A percentile compares a stretch with the other conserved stretches of the same genome.
phyloP scores from a whole-genome alignment of 1,284 basidiomycete species.

The Coriolopsis trogii region DNA sequence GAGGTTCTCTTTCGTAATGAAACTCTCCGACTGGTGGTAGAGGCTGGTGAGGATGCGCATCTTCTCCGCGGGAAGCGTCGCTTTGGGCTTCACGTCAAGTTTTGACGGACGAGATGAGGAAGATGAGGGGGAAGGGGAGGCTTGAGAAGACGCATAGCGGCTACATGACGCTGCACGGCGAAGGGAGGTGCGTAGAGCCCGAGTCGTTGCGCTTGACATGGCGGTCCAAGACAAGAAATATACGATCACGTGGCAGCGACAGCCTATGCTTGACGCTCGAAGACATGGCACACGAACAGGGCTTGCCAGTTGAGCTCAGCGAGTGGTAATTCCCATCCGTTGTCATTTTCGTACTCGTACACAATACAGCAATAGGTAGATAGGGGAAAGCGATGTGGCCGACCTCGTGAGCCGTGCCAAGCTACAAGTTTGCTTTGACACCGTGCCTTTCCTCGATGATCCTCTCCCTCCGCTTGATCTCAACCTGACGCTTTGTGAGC shows the following conservation, averaged over 20 bases:
- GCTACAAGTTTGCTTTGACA: slow-evolving; percentile 45
- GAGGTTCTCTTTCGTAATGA: slow-evolving; percentile 72
- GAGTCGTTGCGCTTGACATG: slow-evolving; percentile 23
- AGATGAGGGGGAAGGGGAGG: slow-evolving; percentile 6
- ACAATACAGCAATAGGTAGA: neutral
- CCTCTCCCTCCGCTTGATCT: slow-evolving; percentile 62
- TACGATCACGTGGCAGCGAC: slow-evolving; percentile 13
- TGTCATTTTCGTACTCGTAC: too few relatives aligned
- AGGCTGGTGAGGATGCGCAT: slow-evolving; percentile 72
- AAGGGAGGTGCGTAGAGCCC: slow-evolving; percentile 18
- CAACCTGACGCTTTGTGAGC: slow-evolving; percentile 54
- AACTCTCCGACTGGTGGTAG: slow-evolving; percentile 69
- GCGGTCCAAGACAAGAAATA: slow-evolving; percentile 18
- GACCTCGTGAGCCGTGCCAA: neutral
- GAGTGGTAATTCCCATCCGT: too few relatives aligned
- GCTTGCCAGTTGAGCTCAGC: too few relatives aligned
- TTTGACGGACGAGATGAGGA: slow-evolving; percentile 6
- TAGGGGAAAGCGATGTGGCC: neutral
- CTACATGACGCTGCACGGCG: slow-evolving; percentile 15
- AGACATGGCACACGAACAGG: too few relatives aligned
- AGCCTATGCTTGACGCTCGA: neutral
- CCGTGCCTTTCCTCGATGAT: slow-evolving; percentile 59
- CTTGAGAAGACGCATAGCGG: slow-evolving; percentile 19
- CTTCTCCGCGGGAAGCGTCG: slow-evolving; percentile 54
- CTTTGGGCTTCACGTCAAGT: slow-evolving; percentile 29